Conservation (phyloP, 352 stramenopile genomes). For the Pythium pyrilobum region DNA sequence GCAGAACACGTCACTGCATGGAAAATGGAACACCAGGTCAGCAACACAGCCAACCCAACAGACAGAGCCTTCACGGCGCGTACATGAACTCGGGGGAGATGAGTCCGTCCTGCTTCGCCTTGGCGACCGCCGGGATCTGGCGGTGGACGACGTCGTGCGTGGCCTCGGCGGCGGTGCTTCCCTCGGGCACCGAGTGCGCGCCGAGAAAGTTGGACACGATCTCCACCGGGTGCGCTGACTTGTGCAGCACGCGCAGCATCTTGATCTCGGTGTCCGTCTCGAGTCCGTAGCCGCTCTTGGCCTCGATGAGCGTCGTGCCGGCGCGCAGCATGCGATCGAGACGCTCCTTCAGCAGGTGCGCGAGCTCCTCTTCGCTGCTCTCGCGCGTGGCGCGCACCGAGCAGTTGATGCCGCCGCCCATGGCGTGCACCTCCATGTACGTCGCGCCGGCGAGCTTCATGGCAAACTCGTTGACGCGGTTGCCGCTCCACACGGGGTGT, state of each 20-base stretch:
- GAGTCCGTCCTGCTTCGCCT: conserved; percentile 59
- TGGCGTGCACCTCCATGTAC: conserved; percentile 82
- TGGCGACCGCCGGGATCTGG: conserved; percentile 61
- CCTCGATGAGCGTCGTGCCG: conserved; percentile 74
- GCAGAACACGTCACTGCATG: conserved; percentile 66
- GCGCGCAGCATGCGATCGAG: conserved; percentile 71
- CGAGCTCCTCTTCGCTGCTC: conserved; percentile 61
- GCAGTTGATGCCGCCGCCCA: conserved; percentile 73
- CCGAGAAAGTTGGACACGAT: conserved; percentile 78
- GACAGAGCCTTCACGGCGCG: not conserved
- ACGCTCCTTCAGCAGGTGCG: conserved; percentile 36
- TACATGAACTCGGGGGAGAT: conserved; percentile 82
- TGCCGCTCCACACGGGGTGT: conserved; percentile 80
- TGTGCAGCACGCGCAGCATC: conserved; percentile 80
- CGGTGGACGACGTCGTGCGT: conserved; percentile 70
- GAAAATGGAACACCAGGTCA: not conserved
- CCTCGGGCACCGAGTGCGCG: conserved; percentile 72
- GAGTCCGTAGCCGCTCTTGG: conserved; percentile 83
- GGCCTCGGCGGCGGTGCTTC: conserved; percentile 50
- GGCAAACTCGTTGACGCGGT: conserved; percentile 80
- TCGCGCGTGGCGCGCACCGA: conserved; percentile 66
- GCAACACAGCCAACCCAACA: not conserved
- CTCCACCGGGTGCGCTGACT: conserved; percentile 50
- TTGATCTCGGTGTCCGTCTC: conserved; percentile 80
- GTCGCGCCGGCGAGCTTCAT: conserved; percentile 84